Evolutionary conservation across 2,329 filamentous ascomycete genomes (phyloP).

Genomic region (Mycogone perniciosa): DNA sequence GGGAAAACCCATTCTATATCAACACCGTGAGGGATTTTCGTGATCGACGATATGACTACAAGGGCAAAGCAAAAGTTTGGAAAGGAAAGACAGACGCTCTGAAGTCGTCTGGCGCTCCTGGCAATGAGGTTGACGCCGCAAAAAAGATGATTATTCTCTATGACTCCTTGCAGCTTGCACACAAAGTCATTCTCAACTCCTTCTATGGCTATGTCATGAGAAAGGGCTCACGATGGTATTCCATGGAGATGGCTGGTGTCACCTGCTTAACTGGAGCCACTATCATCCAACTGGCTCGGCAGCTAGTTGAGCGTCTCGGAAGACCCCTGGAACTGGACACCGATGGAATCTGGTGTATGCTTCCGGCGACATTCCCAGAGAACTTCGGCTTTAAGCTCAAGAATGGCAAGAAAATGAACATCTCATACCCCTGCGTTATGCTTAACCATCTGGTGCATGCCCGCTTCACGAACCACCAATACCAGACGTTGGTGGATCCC

Average conservation of each 20-base stretch:
- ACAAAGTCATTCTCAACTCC: slow-evolving; percentile 98
- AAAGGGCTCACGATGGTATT: slow-evolving; percentile 98
- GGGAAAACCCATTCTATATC: slow-evolving; percentile 97
- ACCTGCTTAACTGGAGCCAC: slow-evolving; percentile 93
- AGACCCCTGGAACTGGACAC: slow-evolving; percentile 92
- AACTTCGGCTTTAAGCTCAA: slow-evolving; percentile 93
- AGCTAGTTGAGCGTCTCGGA: slow-evolving; percentile 88
- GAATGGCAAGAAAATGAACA: slow-evolving; percentile 91
- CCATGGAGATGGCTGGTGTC: slow-evolving; percentile 98
- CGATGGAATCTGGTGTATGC: slow-evolving; percentile 99
- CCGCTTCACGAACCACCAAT: slow-evolving; percentile 94
- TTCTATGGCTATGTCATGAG: slow-evolving; percentile 99
- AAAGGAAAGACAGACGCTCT: slow-evolving; percentile 90
- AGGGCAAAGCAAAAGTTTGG: slow-evolving; percentile 96
- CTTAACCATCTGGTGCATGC: slow-evolving; percentile 94
- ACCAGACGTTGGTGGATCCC: slow-evolving; percentile 79
- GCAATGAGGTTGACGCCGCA: slow-evolving; percentile 76
- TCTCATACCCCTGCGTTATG: slow-evolving; percentile 98
- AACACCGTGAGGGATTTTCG: slow-evolving; percentile 93
- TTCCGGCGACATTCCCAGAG: slow-evolving; percentile 91
- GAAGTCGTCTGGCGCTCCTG: slow-evolving; percentile 71
- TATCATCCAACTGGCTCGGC: slow-evolving; percentile 93
- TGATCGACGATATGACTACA: slow-evolving; percentile 97
- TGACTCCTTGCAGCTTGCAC: slow-evolving; percentile 90
- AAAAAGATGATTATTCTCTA: slow-evolving; percentile 99